phyloP scores from a whole-genome alignment of 2,329 filamentous ascomycete genomes.

The Cercospora sp. region DNA sequence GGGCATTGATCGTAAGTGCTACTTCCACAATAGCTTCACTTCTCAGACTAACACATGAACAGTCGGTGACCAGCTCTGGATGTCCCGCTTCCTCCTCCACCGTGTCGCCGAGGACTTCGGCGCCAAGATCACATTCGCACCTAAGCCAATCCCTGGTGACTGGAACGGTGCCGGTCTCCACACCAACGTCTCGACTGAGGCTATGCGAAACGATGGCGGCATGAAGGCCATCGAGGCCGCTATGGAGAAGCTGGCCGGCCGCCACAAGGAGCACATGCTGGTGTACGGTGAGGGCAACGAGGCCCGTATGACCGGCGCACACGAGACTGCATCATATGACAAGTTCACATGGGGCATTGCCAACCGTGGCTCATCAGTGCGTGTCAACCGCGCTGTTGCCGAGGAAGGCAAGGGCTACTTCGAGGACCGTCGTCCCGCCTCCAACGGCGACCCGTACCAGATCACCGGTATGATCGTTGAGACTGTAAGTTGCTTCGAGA shows the following conservation, averaged over 20 bases:
- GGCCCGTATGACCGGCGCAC: constrained; percentile 83
- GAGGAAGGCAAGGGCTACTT: constrained; percentile 94
- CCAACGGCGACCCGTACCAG: constrained; percentile 85
- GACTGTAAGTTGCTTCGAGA: constrained; percentile 46
- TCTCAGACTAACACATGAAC: constrained; percentile 11
- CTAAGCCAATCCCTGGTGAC: constrained; percentile 92
- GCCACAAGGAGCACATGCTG: constrained; percentile 65
- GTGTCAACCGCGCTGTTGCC: constrained; percentile 82
- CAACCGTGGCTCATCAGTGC: constrained; percentile 91
- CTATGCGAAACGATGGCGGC: constrained; percentile 86
- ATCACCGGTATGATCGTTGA: constrained; percentile 79
- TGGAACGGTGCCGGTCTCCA: constrained; percentile 97
- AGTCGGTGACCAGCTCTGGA: constrained; percentile 97
- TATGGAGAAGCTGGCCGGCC: constrained; percentile 58
- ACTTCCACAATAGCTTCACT: background rate
- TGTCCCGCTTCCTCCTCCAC: constrained; percentile 84
- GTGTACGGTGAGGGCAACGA: constrained; percentile 97
- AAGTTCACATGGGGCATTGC: constrained; percentile 92
- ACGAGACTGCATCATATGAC: constrained; percentile 94
- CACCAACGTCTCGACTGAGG: constrained; percentile 87
- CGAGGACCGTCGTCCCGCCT: constrained; percentile 67
- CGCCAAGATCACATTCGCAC: constrained; percentile 89
- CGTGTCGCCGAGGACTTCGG: constrained; percentile 95
- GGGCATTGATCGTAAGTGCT: constrained; percentile 73
- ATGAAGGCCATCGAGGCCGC: constrained; percentile 89